phyloP scores from a whole-genome alignment of 306 rosid genomes.

The Sechiopsis laciniata region DNA sequence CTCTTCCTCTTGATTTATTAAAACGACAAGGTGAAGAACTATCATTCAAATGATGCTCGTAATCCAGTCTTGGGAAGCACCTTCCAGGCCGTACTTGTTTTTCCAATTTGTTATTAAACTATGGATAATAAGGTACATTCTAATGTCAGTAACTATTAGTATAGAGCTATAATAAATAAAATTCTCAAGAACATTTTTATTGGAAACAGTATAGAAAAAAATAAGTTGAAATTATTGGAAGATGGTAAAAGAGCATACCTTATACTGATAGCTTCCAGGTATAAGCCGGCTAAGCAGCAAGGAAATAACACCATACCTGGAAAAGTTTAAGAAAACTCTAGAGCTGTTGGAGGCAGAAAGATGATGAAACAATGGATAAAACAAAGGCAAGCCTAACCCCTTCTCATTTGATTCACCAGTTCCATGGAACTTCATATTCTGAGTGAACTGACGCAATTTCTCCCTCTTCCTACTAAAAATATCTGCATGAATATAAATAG shows the following conservation, averaged over 20 bases:
- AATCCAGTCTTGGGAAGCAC: slow-evolving; percentile 34
- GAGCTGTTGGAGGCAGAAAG: slow-evolving; percentile 21
- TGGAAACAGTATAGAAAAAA: slow-evolving; percentile 5
- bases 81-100: slow-evolving; percentile 32
- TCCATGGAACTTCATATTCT: slow-evolving; percentile 41
- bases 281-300: slow-evolving; percentile 63
- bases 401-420: slow-evolving; percentile 39
- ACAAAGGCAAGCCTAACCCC: slow-evolving; percentile 48
- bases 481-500: slow-evolving; percentile 30
- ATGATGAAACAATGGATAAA: slow-evolving; percentile 22
- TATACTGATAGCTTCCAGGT: slow-evolving; percentile 34
- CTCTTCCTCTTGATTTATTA: slow-evolving; percentile 32
- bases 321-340: slow-evolving; percentile 28
- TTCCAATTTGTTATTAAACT: slow-evolving; percentile 35
- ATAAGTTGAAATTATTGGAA: neutral
- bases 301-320: slow-evolving; percentile 54
- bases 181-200: slow-evolving; percentile 1
- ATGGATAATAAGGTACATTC: slow-evolving; percentile 31
- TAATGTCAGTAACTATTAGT: slow-evolving; percentile 28
- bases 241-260: slow-evolving; percentile 36
- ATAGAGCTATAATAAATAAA: neutral
- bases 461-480: slow-evolving; percentile 57
- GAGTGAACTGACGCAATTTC: slow-evolving; percentile 52
- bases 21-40: slow-evolving; percentile 30
- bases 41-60: slow-evolving; percentile 34